Evolutionary conservation across 768 basidiomycete species (phyloP).

Genomic region (Suillus tomentosus): DNA sequence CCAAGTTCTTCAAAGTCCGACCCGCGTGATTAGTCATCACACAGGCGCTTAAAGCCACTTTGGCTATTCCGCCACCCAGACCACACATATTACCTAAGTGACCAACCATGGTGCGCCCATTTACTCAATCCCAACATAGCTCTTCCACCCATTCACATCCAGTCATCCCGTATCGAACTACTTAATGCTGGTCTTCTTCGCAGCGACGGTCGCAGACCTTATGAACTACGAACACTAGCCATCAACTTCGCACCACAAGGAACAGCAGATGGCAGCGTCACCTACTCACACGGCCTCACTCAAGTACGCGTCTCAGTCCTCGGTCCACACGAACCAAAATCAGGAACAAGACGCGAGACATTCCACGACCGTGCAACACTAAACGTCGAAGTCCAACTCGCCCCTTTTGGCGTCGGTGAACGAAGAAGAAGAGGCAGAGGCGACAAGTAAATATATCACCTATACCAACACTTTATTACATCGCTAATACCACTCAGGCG

Average conservation of each 20-base stretch:
- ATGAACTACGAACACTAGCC: conserved; percentile 80
- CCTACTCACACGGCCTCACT: conserved; percentile 87
- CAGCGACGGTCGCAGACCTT: conserved; percentile 91
- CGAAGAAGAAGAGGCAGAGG: conserved; percentile 73
- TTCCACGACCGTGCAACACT: conserved; percentile 87
- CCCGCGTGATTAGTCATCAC: background rate
- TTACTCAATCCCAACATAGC: background rate
- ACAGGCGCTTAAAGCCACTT: no score
- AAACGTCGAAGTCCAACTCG: conserved; percentile 86
- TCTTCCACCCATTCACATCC: background rate
- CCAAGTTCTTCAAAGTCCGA: background rate
- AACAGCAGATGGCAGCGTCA: conserved; percentile 83
- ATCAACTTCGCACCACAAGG: conserved; percentile 78
- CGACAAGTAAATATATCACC: conserved; percentile 77
- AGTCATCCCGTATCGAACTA: conserved; percentile 66
- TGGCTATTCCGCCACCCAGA: no score
- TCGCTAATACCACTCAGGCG: conserved; percentile 52
- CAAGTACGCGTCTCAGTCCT: conserved; percentile 86
- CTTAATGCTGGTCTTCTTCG: conserved; percentile 86
- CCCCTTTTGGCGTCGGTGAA: conserved; percentile 85
- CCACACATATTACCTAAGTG: no score
- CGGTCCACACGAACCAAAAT: conserved; percentile 88
- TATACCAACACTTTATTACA: background rate
- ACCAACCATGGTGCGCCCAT: conserved; percentile 1
- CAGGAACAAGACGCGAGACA: conserved; percentile 62